Evolutionary conservation across 805 yeast genomes (phyloP), one percentile per base, ranked within the genome.

Genomic region (Lachancea nothofagi): DNA sequence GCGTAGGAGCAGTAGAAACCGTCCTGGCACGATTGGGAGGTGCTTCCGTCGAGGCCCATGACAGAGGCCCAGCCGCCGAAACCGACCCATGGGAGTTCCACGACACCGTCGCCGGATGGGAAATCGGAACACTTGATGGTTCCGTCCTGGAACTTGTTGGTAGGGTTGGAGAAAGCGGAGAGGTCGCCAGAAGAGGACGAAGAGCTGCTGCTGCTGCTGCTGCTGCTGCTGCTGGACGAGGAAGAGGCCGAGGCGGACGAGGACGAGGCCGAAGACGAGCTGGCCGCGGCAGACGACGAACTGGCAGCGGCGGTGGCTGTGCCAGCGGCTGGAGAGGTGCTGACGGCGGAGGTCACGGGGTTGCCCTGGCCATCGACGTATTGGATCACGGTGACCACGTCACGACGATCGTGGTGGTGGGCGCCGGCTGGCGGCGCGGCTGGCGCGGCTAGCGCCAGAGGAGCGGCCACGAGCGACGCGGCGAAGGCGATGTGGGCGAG

Each of bases 1-100:
- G 97, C 95, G 68, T 90, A 90, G 44, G 97, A 90, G 71, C 98
- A 90, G 79, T 85, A 87, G 57, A 77, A 77, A 43, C 97, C 97
- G 53, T 89, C 96, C 47, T 70, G 63, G 74, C 98, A 90, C 33
- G 74, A 56, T 34, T 70, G 63, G 41, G 74, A 70, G 38, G 83
- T 72, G 46, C 86, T 75, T 48, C 86, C 78, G 46, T 56, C 53
- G 32, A 48, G 27, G 48, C 53, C 48, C 50, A 55, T 57, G 33
- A 62, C 48, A 14, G 64, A 60, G 23, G 74, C 52, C 73, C 75
- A 74, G 50, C 79, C 79, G 46, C 68, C 75, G 46, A 66, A 61
- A 29, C 66, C 72, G 42, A 78, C 52, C 76, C 80, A 72, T 52
- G 70, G 71, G 22, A 81, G 65, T 27, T 80, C 53, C 54, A 82